phyloP scores from a whole-genome alignment of 2,329 filamentous ascomycete species.

The Scedosporium aurantiacum region DNA sequence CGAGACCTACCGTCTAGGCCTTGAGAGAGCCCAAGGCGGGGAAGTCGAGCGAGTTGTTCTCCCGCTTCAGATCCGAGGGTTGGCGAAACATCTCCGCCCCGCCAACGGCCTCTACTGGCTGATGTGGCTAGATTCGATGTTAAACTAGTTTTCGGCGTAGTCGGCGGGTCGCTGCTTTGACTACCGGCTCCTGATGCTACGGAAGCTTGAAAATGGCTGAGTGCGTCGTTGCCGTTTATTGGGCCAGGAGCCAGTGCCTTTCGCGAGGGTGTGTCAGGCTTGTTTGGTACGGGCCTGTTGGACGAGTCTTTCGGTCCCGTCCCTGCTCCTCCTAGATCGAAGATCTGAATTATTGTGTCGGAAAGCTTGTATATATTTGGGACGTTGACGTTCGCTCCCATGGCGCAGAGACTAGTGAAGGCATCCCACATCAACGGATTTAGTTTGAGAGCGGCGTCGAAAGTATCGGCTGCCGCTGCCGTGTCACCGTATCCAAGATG shows the following conservation, averaged over 20 bases:
- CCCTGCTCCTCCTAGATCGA: constrained; percentile 22
- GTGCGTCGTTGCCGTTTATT: background rate
- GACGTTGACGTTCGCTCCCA: constrained; percentile 69
- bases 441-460: constrained; percentile 75
- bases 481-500: constrained; percentile 74
- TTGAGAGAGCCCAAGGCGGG: background rate
- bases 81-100: background rate
- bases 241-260: background rate
- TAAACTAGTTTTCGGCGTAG: background rate
- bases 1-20: background rate
- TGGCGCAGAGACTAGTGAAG: constrained; percentile 79
- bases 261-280: background rate
- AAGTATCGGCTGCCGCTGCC: constrained; percentile 73
- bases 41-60: background rate
- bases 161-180: background rate
- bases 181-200: background rate
- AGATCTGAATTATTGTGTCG: constrained; percentile 36
- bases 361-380: constrained; percentile 78
- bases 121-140: background rate
- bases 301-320: constrained; percentile 11
- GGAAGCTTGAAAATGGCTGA: background rate
- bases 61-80: background rate
- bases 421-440: constrained; percentile 99
- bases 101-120: background rate
- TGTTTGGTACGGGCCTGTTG: background rate